Conservation (phyloP, 73 alveolate species). For the Paramecium caudatum region DNA sequence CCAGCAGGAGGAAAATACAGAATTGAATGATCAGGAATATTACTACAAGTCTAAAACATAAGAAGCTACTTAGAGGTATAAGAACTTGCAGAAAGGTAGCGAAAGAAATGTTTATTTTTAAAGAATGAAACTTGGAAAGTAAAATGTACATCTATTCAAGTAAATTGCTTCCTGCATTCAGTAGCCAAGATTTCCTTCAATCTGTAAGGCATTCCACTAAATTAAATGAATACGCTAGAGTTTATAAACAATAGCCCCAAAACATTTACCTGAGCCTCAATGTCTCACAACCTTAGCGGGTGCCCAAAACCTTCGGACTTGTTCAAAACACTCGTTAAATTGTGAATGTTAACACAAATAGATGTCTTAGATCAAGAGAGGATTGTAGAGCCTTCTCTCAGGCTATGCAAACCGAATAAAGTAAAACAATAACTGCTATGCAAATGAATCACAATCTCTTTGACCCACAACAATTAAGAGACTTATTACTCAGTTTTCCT, state of each 20-base stretch:
- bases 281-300: not conserved
- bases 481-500: constrained; percentile 37
- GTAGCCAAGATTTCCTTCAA: constrained; percentile 30
- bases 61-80: constrained; percentile 5
- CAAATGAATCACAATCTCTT: constrained; percentile 5
- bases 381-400: constrained; percentile 21
- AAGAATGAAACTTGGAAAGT: constrained; percentile 59
- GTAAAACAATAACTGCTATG: not conserved
- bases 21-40: no score
- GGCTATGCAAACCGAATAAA: not conserved
- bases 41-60: not conserved
- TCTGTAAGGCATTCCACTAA: constrained; percentile 1
- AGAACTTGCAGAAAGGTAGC: not conserved
- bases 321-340: not conserved
- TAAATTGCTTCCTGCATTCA: constrained; percentile 3
- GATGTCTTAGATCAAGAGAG: constrained; percentile 11
- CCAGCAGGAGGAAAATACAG: not conserved
- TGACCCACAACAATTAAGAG: constrained; percentile 19
- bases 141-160: constrained; percentile 11
- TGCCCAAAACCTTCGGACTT: constrained; percentile 53
- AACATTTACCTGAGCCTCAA: constrained; percentile 35
- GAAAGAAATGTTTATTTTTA: constrained; percentile 26
- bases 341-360: not conserved
- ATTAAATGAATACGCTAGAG: constrained; percentile 48
- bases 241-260: constrained; percentile 48